phyloP scores from a whole-genome alignment of 1,139 yeast species.

The Pichia sp. region DNA sequence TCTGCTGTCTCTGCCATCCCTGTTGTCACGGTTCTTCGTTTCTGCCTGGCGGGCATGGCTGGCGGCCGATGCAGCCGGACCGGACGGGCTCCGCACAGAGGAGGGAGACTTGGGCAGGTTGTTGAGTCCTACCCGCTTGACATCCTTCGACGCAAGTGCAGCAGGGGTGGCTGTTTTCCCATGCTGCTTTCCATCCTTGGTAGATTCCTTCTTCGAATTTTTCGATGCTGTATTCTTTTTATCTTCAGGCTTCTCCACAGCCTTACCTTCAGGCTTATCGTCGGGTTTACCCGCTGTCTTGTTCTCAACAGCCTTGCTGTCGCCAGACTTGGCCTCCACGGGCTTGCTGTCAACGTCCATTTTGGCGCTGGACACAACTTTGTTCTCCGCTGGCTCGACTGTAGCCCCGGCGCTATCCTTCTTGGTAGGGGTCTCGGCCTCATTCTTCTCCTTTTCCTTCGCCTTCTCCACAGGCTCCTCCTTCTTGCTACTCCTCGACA shows the following conservation, averaged over 20 bases:
- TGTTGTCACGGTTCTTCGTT: not conserved
- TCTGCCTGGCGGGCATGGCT: not conserved
- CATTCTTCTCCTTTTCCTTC: slow-evolving; percentile 2
- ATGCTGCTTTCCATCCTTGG: not conserved
- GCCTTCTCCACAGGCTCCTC: not conserved
- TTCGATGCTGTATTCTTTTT: not conserved
- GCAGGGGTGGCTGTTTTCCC: not conserved
- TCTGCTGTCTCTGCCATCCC: not conserved
- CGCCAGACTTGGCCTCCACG: not conserved
- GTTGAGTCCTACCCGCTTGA: not conserved
- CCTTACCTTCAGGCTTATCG: not conserved
- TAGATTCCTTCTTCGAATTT: not conserved
- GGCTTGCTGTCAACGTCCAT: not conserved
- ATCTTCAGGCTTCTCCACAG: not conserved
- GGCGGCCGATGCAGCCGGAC: not conserved
- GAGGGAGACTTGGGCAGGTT: slow-evolving; percentile 4
- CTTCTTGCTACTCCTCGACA: not conserved
- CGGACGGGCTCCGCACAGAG: not conserved
- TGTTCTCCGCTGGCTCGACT: no score
- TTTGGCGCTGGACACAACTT: not conserved
- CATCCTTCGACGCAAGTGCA: not conserved
- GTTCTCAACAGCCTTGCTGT: not conserved
- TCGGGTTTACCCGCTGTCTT: not conserved
- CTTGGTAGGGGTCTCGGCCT: not conserved
- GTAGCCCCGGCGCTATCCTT: not conserved